Conservation (phyloP, 257 asterid species). For the Eustoma russellianum region DNA sequence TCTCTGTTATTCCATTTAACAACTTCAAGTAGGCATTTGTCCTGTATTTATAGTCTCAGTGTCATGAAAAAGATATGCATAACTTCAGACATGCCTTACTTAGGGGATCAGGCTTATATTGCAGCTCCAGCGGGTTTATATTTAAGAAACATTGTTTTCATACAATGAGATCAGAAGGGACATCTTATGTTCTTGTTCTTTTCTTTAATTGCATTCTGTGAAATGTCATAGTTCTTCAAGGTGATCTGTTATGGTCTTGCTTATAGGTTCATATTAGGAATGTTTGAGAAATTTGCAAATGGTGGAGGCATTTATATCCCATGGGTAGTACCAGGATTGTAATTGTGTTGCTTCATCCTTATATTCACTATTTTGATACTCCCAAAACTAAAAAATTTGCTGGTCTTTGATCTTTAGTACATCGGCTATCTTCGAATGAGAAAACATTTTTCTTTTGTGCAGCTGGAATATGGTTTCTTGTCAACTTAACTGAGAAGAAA, state of each 20-base stretch:
- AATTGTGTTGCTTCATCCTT: background rate
- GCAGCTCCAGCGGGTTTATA: background rate
- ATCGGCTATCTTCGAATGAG: background rate
- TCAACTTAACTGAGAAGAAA: constrained; percentile 23
- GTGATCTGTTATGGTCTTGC: too few species aligned
- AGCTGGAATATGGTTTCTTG: constrained; percentile 53
- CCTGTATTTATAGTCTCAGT: too few species aligned
- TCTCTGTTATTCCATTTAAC: background rate
- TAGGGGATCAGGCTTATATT: background rate
- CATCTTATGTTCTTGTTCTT: too few species aligned
- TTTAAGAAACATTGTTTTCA: background rate
- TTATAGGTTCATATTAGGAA: too few species aligned
- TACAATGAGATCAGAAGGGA: too few species aligned
- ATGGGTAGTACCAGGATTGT: background rate
- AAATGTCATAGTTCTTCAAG: too few species aligned
- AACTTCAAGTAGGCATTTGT: background rate
- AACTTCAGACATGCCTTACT: background rate
- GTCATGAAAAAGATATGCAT: too few species aligned
- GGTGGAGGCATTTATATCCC: too few species aligned
- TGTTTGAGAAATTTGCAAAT: too few species aligned
- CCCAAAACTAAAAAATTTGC: background rate
- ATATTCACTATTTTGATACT: background rate
- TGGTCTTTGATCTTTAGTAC: background rate
- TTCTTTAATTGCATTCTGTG: too few species aligned
- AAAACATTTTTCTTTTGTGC: constrained; percentile 15